Percentiles rank a stretch among this genome's conserved stretches.
These are phyloP conservation scores for Chenopodium suecicum DNA, from an alignment of 148 eudicot species.

Conservation along the genomic window DNA sequence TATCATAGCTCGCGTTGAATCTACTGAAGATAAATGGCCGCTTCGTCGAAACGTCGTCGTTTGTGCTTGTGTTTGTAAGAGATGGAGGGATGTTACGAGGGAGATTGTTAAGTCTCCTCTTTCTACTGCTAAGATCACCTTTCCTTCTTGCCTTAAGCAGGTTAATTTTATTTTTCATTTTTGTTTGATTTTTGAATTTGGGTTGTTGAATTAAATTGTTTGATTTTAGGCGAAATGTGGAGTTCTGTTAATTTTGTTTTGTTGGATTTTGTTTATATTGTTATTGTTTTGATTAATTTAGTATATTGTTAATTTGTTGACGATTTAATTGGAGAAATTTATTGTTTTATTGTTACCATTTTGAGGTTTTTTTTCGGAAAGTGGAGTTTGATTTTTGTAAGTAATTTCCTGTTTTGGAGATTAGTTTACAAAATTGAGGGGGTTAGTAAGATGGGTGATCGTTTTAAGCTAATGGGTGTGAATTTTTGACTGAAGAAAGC, in stretches of 20 bases:
- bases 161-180: conserved; percentile 1
- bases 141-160: conserved; percentile 88
- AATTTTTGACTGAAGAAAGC: not conserved
- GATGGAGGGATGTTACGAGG: conserved; percentile 66
- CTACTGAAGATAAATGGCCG: conserved; percentile 79
- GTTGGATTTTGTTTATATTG: not conserved
- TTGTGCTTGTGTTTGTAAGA: conserved; percentile 73
- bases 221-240: not conserved
- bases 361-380: not conserved
- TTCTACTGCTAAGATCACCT: conserved; percentile 60
- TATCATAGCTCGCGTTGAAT: conserved; percentile 70
- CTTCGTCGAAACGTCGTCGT: conserved; percentile 64
- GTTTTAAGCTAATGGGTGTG: not conserved
- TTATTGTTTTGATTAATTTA: not conserved
- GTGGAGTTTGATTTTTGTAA: not conserved
- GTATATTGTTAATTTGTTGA: not conserved
- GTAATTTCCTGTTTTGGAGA: not conserved
- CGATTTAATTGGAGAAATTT: not conserved
- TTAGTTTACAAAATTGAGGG: not conserved
- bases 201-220: not conserved
- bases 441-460: not conserved
- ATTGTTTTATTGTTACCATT: not conserved
- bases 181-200: not conserved
- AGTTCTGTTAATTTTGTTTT: not conserved
- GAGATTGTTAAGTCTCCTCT: conserved; percentile 49